Evolutionary conservation across 805 yeast species (phyloP).

Genomic region (Metschnikowia continentalis): DNA sequence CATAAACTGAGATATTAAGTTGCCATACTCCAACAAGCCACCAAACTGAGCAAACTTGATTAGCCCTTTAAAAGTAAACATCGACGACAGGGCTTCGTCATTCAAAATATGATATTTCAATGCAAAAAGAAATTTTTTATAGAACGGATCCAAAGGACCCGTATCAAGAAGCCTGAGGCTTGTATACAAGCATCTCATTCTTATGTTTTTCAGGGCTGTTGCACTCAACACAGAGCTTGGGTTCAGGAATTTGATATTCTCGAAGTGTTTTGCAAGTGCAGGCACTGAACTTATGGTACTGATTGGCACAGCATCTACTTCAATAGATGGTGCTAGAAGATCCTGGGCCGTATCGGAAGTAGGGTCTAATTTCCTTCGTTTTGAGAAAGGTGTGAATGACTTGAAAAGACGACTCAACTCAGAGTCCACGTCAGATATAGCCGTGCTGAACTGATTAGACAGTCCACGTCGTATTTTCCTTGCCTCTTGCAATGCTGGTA

Average conservation of each 20-base stretch:
- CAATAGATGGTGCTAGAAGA: neutral
- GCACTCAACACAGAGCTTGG: conserved; percentile 12
- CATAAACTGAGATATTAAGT: neutral
- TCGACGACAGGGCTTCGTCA: conserved; percentile 6
- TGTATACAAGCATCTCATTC: conserved; percentile 6
- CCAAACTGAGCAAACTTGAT: conserved; percentile 3
- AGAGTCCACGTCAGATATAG: conserved; percentile 1
- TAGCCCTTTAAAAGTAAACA: conserved; percentile 3
- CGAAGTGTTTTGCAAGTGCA: conserved; percentile 17
- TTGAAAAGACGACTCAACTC: neutral
- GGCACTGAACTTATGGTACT: conserved; percentile 18
- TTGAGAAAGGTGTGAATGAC: neutral
- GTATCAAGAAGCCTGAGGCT: conserved; percentile 8
- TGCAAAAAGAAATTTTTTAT: conserved; percentile 9
- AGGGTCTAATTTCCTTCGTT: neutral
- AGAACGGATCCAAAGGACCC: conserved; percentile 3
- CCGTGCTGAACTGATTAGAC: neutral
- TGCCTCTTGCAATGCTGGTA: neutral
- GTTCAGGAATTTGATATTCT: conserved; percentile 17
- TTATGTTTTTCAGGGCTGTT: neutral
- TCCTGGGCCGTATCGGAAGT: neutral
- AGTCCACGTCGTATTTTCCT: neutral
- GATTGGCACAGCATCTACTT: conserved; percentile 5
- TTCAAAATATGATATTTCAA: conserved; percentile 9
- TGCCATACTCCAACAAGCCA: conserved; percentile 1